phyloP scores from a whole-genome alignment of 1,284 basidiomycete species.

The Irpex rosettiformis region DNA sequence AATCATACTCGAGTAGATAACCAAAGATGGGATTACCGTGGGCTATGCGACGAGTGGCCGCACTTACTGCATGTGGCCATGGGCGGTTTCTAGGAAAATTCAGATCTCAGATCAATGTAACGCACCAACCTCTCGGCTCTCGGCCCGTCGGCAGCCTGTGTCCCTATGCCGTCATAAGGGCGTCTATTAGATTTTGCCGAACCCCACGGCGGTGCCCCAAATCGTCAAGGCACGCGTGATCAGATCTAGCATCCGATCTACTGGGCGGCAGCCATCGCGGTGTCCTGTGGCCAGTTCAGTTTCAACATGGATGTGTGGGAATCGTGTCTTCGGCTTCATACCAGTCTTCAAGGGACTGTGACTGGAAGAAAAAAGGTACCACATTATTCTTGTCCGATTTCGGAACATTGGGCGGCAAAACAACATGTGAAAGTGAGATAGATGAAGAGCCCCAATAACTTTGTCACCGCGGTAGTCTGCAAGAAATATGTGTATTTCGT shows the following conservation, averaged over 20 bases:
- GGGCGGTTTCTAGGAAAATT: not conserved
- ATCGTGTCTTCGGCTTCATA: too few species aligned
- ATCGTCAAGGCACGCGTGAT: not conserved
- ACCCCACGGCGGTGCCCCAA: not conserved
- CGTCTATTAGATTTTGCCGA: not conserved
- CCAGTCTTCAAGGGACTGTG: too few species aligned
- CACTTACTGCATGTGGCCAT: too few species aligned
- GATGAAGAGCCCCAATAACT: not conserved
- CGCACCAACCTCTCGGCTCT: not conserved
- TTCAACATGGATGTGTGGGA: too few species aligned
- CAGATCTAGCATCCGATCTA: not conserved
- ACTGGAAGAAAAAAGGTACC: too few species aligned
- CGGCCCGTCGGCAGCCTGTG: too few species aligned
- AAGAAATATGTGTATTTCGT: not conserved
- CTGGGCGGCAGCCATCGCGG: too few species aligned
- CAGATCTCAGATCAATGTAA: not conserved
- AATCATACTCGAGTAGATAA: not conserved
- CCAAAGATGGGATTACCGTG: too few species aligned
- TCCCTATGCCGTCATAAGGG: not conserved
- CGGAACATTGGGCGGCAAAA: not conserved
- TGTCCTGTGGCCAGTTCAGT: too few species aligned
- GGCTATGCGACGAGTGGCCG: too few species aligned
- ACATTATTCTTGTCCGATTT: not conserved
- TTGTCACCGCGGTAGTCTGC: not conserved
- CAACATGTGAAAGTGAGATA: not conserved